Percentiles rank a stretch among this genome's conserved stretches.
Conservation (phyloP, 129 eudicot species). For the Tagetes patula region DNA sequence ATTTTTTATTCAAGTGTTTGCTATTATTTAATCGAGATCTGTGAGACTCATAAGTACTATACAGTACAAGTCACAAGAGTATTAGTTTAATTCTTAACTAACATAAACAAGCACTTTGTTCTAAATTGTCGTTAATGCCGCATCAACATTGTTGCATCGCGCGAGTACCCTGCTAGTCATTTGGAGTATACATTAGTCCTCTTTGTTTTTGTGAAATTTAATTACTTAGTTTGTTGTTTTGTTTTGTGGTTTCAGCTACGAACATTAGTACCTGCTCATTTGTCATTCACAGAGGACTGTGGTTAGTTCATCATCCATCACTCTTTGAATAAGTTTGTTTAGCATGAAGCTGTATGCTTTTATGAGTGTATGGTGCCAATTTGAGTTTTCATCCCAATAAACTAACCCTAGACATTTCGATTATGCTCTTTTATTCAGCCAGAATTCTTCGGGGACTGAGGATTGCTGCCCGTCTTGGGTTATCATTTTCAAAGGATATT, state of each 20-base stretch:
- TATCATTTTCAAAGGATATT: conserved; percentile 74
- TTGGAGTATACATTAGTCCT: neutral
- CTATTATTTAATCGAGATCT: no score
- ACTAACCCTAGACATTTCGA: conserved; percentile 5
- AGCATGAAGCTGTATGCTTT: conserved; percentile 8
- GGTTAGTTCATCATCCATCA: conserved; percentile 50
- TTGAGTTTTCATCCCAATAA: conserved; percentile 9
- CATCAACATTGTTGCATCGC: no score
- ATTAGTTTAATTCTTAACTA: no score
- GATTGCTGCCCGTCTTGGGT: conserved; percentile 93
- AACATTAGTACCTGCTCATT: conserved; percentile 77
- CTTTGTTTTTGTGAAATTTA: neutral
- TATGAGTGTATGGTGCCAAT: conserved; percentile 5
- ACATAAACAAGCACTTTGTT: no score
- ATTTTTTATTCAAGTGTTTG: no score
- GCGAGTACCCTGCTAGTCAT: no score
- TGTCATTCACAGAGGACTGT: conserved; percentile 79
- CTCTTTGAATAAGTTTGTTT: conserved; percentile 13
- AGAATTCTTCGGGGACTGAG: conserved; percentile 92
- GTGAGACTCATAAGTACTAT: no score
- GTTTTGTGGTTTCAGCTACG: conserved; percentile 55
- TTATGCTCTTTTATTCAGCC: conserved; percentile 49
- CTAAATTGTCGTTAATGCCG: no score
- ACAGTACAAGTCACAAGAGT: no score
- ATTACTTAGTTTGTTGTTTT: conserved; percentile 17